phyloP scores from a whole-genome alignment of 225 moss, liverwort and hornwort species.

The Ulota crispa region DNA sequence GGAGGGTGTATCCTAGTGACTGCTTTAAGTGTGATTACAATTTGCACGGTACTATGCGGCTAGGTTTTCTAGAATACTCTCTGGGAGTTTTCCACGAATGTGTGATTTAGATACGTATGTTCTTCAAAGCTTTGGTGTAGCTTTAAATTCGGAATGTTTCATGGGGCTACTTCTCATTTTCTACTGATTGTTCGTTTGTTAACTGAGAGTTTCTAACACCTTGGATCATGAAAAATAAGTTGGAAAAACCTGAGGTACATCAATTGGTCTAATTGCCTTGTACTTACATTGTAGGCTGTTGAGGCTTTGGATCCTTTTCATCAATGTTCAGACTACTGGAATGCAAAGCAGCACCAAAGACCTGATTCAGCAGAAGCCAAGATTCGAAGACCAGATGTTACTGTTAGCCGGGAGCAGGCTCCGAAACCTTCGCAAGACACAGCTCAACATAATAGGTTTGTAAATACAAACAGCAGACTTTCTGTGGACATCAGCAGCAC shows the following conservation, averaged over 20 bases:
- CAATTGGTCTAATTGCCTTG: background rate
- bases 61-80: background rate
- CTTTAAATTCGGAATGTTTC: background rate
- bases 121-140: background rate
- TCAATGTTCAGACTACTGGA: constrained; percentile 48
- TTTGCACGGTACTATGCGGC: background rate
- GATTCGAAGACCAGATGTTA: constrained; percentile 18
- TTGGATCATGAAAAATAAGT: background rate
- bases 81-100: background rate
- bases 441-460: constrained; percentile 22
- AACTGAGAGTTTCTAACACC: background rate
- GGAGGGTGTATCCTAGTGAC: too few relatives aligned
- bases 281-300: constrained; percentile 35
- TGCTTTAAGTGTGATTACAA: background rate
- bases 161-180: background rate
- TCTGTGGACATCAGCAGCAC: constrained; percentile 26
- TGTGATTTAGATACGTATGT: background rate
- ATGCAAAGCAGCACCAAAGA: constrained; percentile 18
- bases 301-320: constrained; percentile 49
- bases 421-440: constrained; percentile 22
- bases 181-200: background rate
- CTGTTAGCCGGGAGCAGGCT: constrained; percentile 8
- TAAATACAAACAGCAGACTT: constrained; percentile 35
- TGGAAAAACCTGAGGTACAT: background rate
- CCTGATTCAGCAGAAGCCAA: constrained; percentile 15